phyloP scores from a whole-genome alignment of 352 stramenopile species.

The Phytopythium mirpurense region DNA sequence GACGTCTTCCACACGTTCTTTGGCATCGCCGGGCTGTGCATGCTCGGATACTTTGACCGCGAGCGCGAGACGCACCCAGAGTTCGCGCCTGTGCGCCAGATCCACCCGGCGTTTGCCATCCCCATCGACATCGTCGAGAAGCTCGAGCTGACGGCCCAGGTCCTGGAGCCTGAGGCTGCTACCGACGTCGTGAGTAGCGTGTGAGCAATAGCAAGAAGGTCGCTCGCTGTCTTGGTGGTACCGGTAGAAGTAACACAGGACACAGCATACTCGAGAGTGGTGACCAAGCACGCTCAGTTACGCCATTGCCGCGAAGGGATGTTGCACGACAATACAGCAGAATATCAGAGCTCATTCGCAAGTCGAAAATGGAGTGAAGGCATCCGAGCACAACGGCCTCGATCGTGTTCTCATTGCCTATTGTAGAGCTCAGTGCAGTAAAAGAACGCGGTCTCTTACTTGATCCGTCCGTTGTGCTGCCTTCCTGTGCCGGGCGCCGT shows the following conservation, averaged over 20 bases:
- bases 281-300: too few relatives aligned
- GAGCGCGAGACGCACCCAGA: slow-evolving; percentile 48
- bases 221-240: too few relatives aligned
- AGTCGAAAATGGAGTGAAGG: too few relatives aligned
- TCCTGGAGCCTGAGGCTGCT: slow-evolving; percentile 22
- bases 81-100: slow-evolving; percentile 70
- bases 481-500: slow-evolving; percentile 9
- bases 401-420: not conserved
- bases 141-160: slow-evolving; percentile 81
- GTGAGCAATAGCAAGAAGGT: too few relatives aligned
- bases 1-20: slow-evolving; percentile 99
- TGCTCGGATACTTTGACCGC: slow-evolving; percentile 92
- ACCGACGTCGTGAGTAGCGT: not conserved
- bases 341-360: too few relatives aligned
- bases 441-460: not conserved
- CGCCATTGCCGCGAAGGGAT: too few relatives aligned
- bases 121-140: slow-evolving; percentile 88
- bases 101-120: slow-evolving; percentile 95
- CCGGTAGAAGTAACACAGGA: too few relatives aligned
- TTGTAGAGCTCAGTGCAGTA: not conserved
- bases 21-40: slow-evolving; percentile 91
- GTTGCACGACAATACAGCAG: too few relatives aligned
- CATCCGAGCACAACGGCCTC: not conserved
- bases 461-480: not conserved
- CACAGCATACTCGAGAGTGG: too few relatives aligned